Evolutionary conservation across 148 eudicot genomes (phyloP), one percentile per base, ranked within the genome.

Genomic region (Nepenthes gracilis): DNA sequence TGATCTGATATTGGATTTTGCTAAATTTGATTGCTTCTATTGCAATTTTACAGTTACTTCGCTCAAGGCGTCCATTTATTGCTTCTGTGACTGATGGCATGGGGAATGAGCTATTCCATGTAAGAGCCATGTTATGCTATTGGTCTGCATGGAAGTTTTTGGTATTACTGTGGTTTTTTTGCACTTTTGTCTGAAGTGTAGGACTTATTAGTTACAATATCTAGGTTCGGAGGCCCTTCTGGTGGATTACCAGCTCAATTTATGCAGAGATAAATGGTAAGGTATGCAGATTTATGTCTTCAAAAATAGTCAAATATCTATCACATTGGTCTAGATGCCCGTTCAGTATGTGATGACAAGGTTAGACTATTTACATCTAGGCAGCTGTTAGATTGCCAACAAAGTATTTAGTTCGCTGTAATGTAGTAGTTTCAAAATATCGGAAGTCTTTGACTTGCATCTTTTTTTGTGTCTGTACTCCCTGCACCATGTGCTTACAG

Each of bases 201-300:
- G 23, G 67, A 58, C 72, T 75, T 63, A 72, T 54, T 36, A 37
- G 54, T 12, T 73, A 7, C 54, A 51, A 45, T 72, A 6, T 57
- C 45, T 78, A 93, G 99, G 85, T 89, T 57, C 95, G 92, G 64
- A 81, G 99, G 77, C 99, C 99, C 36, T 86, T 93, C 76, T 93
- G 99, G 97, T 93, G 87, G 97, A 73, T 93, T 56, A 89, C 78
- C 64, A 93, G 99, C 77, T 93, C 97, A 75, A 93, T 93, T 63
- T 89, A 86, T 71, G 84, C 89, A n/a, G 99, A 86, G 80, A 70
- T 93, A 62, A 74, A 86, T 74, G 97, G 97, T 70, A 84, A 89
- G 86, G 99, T 93, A 83, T 74, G 88, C 32, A 2, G 12, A 57
- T 12, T 32, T 33, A 34, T 57, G 9, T 57, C 55, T 52, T 23